Evolutionary conservation across 2,329 filamentous ascomycete genomes (phyloP), one percentile per base, ranked within the genome.

Genomic region (Teratosphaeria viscida): DNA sequence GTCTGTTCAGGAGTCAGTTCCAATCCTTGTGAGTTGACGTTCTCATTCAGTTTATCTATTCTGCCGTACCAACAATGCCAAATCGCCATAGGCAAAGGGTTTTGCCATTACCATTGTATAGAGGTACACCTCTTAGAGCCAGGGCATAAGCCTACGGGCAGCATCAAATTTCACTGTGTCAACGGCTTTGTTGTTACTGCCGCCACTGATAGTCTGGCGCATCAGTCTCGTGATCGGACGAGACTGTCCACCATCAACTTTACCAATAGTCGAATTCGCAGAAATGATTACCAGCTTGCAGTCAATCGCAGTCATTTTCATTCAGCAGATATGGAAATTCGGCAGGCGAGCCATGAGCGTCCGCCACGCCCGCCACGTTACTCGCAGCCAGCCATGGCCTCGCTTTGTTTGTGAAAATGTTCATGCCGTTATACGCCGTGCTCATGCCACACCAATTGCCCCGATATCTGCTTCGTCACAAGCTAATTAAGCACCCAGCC

Each of bases 401-500:
- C 43, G 23, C 19, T 49, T 49, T 47, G 14, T 47, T 47, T 49
- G 19, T 19, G 12, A 57, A 52, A 52, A 37, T 43, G 16, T 35
- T 58, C 56, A 58, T 58, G 56, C 47, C 47, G 5, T 53, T 53
- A 23, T 58, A 23, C 56, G 49, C 56, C 56, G 26, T 37, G 26
- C 56, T 23, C 34, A 14, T 23, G 27, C 39, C 26, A 19, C 23
- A 23, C 49, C 43, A 27, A 23, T 39, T 12, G 23, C 56, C 26
- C 52, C 56, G n/a, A 11, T 49, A 19, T 26, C 56, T 27, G 43
- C 43, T 52, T 26, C 52, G 29, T 54, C 52, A 32, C 52, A 26
- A 8, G 12, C 32, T 6, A 32, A 35, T 26, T n/a, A 54, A 32
- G 52, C 27, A 54, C 56, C 5, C 43, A 49, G 43, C 43, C 19